phyloP scores from a whole-genome alignment of 768 basidiomycete genomes.

The Pisolithus tinctorius region DNA sequence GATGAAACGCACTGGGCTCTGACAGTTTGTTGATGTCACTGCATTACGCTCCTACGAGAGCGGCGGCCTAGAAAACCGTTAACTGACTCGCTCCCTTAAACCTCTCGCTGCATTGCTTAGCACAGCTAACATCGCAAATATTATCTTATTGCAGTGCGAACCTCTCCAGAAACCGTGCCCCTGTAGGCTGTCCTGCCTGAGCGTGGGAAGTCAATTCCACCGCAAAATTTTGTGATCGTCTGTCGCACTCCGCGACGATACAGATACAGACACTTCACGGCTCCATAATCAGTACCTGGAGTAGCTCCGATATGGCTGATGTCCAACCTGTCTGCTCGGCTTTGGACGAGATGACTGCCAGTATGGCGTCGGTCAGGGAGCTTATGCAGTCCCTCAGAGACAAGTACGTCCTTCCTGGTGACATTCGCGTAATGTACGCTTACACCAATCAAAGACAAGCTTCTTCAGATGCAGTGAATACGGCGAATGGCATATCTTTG shows the following conservation, averaged over 20 bases:
- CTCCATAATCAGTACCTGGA: too few relatives aligned
- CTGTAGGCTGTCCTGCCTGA: too few relatives aligned
- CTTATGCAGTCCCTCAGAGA: slow-evolving; percentile 47
- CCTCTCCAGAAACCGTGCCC: too few relatives aligned
- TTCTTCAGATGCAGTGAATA: slow-evolving; percentile 36
- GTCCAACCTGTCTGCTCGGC: slow-evolving; percentile 18
- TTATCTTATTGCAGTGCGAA: background rate
- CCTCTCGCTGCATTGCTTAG: background rate
- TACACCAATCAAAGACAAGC: slow-evolving; percentile 21
- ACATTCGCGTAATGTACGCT: slow-evolving; percentile 5
- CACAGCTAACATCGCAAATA: background rate
- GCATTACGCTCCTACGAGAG: slow-evolving; percentile 43
- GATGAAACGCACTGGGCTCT: slow-evolving; percentile 67
- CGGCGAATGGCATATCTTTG: slow-evolving; percentile 81
- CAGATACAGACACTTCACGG: too few relatives aligned
- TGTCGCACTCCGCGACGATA: too few relatives aligned
- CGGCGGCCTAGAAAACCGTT: slow-evolving; percentile 65
- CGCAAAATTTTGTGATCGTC: too few relatives aligned
- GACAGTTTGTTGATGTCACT: slow-evolving; percentile 38
- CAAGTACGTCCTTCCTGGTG: slow-evolving; percentile 36
- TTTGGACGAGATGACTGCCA: slow-evolving; percentile 53
- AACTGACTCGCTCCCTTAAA: slow-evolving; percentile 33
- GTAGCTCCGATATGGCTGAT: slow-evolving; percentile 11
- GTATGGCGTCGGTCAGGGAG: slow-evolving; percentile 56
- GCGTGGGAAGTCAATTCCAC: too few relatives aligned